Base-by-base conservation (phyloP, 345 rosid genomes). In the Triadica sebifera region DNA sequence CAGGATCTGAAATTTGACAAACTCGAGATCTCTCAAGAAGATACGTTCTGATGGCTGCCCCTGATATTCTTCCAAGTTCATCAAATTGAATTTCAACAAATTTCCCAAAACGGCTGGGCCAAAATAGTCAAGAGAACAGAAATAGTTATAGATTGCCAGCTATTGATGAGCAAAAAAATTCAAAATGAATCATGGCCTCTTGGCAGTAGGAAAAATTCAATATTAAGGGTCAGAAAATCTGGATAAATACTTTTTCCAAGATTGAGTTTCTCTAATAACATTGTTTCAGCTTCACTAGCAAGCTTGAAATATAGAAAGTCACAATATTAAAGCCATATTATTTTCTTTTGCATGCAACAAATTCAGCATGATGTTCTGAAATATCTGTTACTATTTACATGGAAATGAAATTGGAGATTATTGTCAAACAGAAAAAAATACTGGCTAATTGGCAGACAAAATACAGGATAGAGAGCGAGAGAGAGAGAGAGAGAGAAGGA, bases 21-120 rank as follows among this genome's bases (percentile, higher is more conserved):
- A 94, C 98, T 58, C 98, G 96, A 80, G 97, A 94, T 88, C 90
- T 90, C 87, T 94, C 98, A 15, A 94, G 81, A 76, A 94, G 96
- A 86, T 94, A 94, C 29, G 98, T 91, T 85, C 96, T 86, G 70
- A 94, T 90, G 66, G 97, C 98, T 39, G 96, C 98, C 73, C 98
- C 96, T 34, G 97, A 91, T 86, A 94, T 94, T 82, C 87, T 85
- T 67, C 98, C 97, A 45, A 20, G 70, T 10, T 81, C 80, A 79
- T 94, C 93, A 74, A 94, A 94, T 16, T 94, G 98, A 79, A 94
- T 90, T 81, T 94, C 93, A 67, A 92, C 97, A 83, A 94, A 94
- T 85, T 94, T 94, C 68, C 98, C 97, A 65, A 94, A 94, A 75
- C 98, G 96, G 74, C 98, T 94, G 91, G 60, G 24, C 63, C 73